Base-by-base conservation (phyloP, 345 rosid genomes). In the Salix udensis region DNA sequence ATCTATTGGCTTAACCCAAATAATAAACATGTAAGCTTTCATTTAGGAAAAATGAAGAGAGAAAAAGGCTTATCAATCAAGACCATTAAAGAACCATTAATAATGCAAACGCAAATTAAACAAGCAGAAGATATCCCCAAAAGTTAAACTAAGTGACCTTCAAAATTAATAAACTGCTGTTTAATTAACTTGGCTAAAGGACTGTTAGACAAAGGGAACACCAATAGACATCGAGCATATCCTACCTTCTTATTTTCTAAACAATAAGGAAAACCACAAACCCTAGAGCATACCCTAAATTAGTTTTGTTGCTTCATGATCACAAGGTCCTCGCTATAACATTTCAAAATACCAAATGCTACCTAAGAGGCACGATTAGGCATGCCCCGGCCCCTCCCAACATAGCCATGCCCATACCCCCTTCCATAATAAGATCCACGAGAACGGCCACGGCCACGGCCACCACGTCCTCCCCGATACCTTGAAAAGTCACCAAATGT, bases 401-500 rank as follows among this genome's bases (percentile, higher is more conserved):
- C 70, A 68, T 79, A 74, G 40, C 70, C 82, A 61, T 78, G 72
- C 4, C 74, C 82, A 61, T 75, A 75, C 1, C 72, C 82, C 48
- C 82, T 75, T 40, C 82, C 82, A 10, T 70, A 18, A 75, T 80
- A 80, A 37, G 75, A 71, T 37, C 82, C 82, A 65, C 68, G 76
- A 30, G 37, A 65, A 28, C 68, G 79, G 7, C 82, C 82, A 70
- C 82, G 37, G 37, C 37, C 72, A 8, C 72, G 79, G 0, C 82
- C 82, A 65, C 78, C 72, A 34, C 82, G 44, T 58, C 82, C 82
- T 69, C 82, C 82, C 65, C 75, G 40, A 46, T 79, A 79, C 48
- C 82, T 74, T 64, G 70, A 36, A 40, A 79, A 79, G 34, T 79
- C 78, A 4, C 82, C 82, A 65, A 79, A 79, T 36, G 82, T 79